Conservation (phyloP, 228 moss, liverwort and hornwort genomes). For the Sphagnum fallax region DNA sequence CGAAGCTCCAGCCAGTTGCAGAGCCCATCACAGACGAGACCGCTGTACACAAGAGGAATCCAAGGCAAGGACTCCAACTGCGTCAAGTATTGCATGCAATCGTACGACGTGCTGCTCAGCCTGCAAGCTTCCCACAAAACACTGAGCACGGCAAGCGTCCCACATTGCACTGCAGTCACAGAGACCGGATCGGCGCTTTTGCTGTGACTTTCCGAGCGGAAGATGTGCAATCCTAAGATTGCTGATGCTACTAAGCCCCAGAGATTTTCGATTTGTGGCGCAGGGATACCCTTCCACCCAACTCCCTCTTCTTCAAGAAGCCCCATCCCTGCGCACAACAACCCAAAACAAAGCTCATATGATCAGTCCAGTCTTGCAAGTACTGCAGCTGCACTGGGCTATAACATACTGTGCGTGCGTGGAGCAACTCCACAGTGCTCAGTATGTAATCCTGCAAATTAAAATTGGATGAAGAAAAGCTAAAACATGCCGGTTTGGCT, state of each 20-base stretch:
- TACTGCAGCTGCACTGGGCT: no score
- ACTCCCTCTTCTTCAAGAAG: slow-evolving; percentile 77
- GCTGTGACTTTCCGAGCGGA: slow-evolving; percentile 60
- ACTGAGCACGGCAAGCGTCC: slow-evolving; percentile 49
- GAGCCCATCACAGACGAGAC: slow-evolving; percentile 66
- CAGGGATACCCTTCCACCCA: slow-evolving; percentile 67
- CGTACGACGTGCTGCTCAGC: slow-evolving; percentile 22
- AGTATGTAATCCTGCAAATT: no score
- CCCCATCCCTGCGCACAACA: slow-evolving; percentile 61
- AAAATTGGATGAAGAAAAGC: no score
- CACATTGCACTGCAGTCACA: slow-evolving; percentile 72
- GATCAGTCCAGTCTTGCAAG: no score
- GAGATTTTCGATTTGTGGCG: slow-evolving; percentile 63
- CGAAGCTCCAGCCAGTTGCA: slow-evolving; percentile 81
- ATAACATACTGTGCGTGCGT: no score
- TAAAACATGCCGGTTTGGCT: no score
- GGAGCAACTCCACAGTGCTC: no score
- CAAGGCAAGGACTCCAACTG: slow-evolving; percentile 61
- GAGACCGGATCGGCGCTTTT: slow-evolving; percentile 47
- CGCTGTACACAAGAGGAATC: slow-evolving; percentile 71
- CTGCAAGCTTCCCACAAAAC: slow-evolving; percentile 58
- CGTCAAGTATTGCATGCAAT: slow-evolving; percentile 20
- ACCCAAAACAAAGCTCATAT: neutral
- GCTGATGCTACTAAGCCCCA: slow-evolving; percentile 74
- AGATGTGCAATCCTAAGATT: slow-evolving; percentile 68